phyloP scores from a whole-genome alignment of 371 early-diverging fungal genomes.

The Spiromyces aspiralis region DNA sequence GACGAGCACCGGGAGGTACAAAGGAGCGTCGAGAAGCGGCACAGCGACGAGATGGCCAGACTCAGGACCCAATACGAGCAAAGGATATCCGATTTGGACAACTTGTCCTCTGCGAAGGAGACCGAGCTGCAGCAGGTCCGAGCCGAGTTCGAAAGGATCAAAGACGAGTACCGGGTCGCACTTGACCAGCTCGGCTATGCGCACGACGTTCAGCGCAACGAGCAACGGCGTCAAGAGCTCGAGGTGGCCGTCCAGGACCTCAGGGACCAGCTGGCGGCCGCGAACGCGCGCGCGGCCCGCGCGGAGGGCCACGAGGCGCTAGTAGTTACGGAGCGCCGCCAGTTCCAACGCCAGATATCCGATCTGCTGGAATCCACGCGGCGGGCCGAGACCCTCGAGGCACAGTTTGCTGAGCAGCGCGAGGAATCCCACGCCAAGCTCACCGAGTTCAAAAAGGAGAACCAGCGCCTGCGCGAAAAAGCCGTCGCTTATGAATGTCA shows the following conservation, averaged over 20 bases:
- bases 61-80: neutral
- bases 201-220: neutral
- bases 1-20: neutral
- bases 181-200: neutral
- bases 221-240: neutral
- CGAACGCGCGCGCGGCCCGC: neutral
- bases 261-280: neutral
- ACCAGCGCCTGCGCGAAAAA: neutral
- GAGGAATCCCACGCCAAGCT: neutral
- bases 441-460: neutral
- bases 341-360: neutral
- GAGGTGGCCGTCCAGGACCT: neutral
- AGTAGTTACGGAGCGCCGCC: neutral
- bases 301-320: neutral
- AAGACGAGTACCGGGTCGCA: neutral
- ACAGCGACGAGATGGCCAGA: neutral
- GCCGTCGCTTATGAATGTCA: neutral
- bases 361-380: neutral
- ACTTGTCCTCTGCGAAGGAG: no score
- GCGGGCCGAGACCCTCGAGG: neutral
- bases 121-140: neutral
- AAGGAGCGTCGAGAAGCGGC: neutral
- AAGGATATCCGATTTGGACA: neutral
- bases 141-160: neutral
- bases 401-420: neutral